These are phyloP conservation scores for Ophioceras dolichostomum DNA, from an alignment of 2,329 filamentous ascomycete genomes.

Conservation along the genomic window DNA sequence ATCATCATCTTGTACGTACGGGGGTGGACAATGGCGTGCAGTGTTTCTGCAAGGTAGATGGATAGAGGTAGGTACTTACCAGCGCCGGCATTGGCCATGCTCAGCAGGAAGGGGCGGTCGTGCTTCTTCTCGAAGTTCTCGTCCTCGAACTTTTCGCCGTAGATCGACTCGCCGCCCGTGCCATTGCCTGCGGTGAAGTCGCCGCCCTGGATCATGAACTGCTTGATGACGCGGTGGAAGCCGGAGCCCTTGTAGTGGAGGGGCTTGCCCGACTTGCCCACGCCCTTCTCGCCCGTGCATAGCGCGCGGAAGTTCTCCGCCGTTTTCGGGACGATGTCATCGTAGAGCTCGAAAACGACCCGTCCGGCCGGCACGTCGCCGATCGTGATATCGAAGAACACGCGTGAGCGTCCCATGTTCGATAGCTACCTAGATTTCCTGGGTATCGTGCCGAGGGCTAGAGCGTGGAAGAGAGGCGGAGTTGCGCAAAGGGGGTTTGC, in stretches of 20 bases:
- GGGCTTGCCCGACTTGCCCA: constrained; percentile 68
- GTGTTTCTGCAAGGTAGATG: no score
- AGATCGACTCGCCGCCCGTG: constrained; percentile 93
- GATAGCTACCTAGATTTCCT: no score
- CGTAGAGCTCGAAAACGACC: constrained; percentile 74
- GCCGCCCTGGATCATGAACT: constrained; percentile 97
- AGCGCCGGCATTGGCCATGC: constrained; percentile 95
- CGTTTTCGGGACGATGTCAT: constrained; percentile 76
- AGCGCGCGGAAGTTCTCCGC: constrained; percentile 92
- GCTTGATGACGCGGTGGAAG: constrained; percentile 96
- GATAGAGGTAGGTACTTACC: constrained; percentile 41
- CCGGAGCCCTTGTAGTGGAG: constrained; percentile 86
- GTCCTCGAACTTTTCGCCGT: constrained; percentile 92
- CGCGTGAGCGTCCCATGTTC: constrained; percentile 69
- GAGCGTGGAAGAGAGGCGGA: no score
- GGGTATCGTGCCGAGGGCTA: no score
- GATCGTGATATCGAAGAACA: constrained; percentile 89
- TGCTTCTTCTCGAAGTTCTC: constrained; percentile 93
- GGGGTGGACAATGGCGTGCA: no score
- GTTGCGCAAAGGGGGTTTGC: no score
- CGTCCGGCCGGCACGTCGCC: constrained; percentile 63
- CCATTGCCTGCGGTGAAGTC: constrained; percentile 94
- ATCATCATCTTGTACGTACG: no score
- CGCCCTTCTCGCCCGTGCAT: constrained; percentile 89
- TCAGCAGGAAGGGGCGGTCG: constrained; percentile 82